Evolutionary conservation across 805 yeast genomes (phyloP), one percentile per base, ranked within the genome.

Genomic region (Geotrichum ghanense): DNA sequence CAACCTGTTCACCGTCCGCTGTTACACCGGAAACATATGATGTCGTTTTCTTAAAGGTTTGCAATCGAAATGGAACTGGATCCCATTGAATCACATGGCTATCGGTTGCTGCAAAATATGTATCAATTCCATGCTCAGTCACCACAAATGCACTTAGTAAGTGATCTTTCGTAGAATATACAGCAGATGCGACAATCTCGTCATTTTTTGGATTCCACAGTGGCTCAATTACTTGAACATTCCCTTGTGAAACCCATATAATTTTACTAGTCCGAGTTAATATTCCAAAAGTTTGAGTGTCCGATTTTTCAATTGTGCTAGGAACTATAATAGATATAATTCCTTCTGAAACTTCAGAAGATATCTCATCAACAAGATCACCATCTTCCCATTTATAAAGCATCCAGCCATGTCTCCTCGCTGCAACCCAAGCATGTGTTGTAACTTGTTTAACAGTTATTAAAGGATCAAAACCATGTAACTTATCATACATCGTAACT

Each of bases 321-420:
- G 19, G 21, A 12, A 27, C 26, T 20, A 47, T 27, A 7, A 45
- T 27, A 19, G 22, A 39, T 19, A 45, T 45, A 9, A 50, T 34
- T 1, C 42, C 46, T 22, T 31, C 39, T 16, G 37, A 26, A 2
- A 51, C 47, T n/a, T 48, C 45, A 7, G 54, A 41, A 7, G 50
- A 45, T 20, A 47, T 45, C 42, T 51, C 51, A 16, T 47, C 42
- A 9, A 42, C 41, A 22, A 53, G 34, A 3, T 45, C 16, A 2
- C 44, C 52, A 6, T 45, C 49, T 26, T 50, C 49, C 53, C 53
- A 51, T 23, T 46, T 26, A 20, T 45, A 51, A 19, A 53, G 17
- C 20, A 46, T 48, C 56, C 54, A 51, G 21, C 52, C 51, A 40
- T 42, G 43, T 3, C 49, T 40, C 43, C 48, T 52, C 3, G 46